Conservation (phyloP, 208 protist genomes). For the Trichomonas tenax region DNA sequence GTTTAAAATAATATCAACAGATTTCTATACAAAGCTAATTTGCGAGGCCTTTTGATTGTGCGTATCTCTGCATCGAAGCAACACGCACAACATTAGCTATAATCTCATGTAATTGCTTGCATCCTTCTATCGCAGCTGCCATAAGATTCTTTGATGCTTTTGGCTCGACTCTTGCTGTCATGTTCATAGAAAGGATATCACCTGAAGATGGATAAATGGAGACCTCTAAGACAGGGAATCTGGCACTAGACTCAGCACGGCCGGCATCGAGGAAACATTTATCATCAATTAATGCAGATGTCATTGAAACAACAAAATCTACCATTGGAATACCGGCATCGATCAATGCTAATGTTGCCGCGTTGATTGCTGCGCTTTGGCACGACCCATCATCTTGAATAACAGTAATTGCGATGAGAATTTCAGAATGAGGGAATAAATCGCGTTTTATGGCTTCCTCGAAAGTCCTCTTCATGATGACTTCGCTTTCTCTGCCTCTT, state of each 20-base stretch:
- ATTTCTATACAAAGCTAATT: no score
- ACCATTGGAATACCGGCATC: constrained; percentile 66
- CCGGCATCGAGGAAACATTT: not conserved
- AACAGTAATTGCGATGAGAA: constrained; percentile 59
- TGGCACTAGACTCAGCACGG: not conserved
- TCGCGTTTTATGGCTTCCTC: constrained; percentile 42
- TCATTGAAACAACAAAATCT: constrained; percentile 55
- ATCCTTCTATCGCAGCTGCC: not conserved
- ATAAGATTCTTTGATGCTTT: not conserved
- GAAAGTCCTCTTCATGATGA: constrained; percentile 49
- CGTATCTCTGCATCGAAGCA: not conserved
- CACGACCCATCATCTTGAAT: constrained; percentile 62
- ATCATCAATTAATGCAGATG: constrained; percentile 47
- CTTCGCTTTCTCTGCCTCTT: constrained; percentile 38
- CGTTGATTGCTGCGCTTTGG: constrained; percentile 54
- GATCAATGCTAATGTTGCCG: constrained; percentile 60
- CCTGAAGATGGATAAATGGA: not conserved
- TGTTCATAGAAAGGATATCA: not conserved
- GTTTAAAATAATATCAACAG: no score
- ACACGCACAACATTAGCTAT: not conserved
- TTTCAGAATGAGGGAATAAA: constrained; percentile 53
- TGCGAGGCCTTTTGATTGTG: not conserved
- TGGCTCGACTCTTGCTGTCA: not conserved
- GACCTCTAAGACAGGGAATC: not conserved
- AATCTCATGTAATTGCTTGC: not conserved